Evolutionary conservation across 75 land plant species (phyloP).

Genomic region (Pinus albicaulis): DNA sequence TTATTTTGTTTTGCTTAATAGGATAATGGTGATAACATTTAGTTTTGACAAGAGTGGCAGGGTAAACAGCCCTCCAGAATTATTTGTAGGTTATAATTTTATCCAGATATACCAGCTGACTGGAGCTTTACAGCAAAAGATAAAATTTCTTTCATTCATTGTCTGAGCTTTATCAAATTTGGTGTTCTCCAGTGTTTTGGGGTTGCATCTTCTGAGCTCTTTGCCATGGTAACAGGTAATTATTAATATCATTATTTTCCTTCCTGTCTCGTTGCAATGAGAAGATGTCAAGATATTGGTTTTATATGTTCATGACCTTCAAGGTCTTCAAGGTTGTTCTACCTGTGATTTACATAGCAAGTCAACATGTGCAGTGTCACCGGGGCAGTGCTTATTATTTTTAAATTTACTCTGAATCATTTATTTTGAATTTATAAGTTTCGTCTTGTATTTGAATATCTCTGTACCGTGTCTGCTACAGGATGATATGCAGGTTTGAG

Average conservation of each 20-base stretch:
- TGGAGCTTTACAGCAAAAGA: not conserved
- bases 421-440: too few relatives aligned
- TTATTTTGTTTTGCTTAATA: not conserved
- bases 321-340: too few relatives aligned
- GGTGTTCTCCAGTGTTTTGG: slow-evolving; percentile 2
- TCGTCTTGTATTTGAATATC: too few relatives aligned
- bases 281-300: too few relatives aligned
- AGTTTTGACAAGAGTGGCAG: not conserved
- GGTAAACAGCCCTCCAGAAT: slow-evolving; percentile 4
- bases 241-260: not conserved
- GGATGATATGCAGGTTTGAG: too few relatives aligned
- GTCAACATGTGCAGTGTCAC: too few relatives aligned
- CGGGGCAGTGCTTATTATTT: too few relatives aligned
- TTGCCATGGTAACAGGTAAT: not conserved
- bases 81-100: slow-evolving; percentile 4
- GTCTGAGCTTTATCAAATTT: slow-evolving; percentile 6
- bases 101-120: not conserved
- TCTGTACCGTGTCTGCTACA: too few relatives aligned
- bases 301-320: too few relatives aligned
- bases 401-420: too few relatives aligned
- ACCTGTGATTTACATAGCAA: too few relatives aligned
- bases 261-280: not conserved
- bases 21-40: slow-evolving; percentile 3
- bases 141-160: not conserved
- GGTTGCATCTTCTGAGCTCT: not conserved